A percentile compares a stretch with the other conserved stretches of the same genome.
Evolutionary conservation across 116 monocot species (phyloP).

Genomic region (Posidonia oceanica): DNA sequence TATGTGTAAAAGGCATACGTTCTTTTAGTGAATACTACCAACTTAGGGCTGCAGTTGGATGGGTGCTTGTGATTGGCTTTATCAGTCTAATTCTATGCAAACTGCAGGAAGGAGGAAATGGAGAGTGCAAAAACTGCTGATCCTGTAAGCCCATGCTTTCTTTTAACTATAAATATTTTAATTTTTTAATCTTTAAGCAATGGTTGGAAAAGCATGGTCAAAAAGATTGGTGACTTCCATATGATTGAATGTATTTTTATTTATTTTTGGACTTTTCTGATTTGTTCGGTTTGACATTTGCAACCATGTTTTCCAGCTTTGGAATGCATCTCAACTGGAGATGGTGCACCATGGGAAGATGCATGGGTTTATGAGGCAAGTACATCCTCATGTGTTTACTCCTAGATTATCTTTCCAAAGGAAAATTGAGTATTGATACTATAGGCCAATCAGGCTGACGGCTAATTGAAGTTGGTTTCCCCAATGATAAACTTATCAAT

Average conservation of each 20-base stretch:
- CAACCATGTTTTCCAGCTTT: slow-evolving; percentile 46
- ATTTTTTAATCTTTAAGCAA: not conserved
- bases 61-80: not conserved
- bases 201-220: no score
- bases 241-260: not conserved
- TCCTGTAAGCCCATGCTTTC: slow-evolving; percentile 30
- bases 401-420: no score
- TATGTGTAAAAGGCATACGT: not conserved
- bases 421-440: no score
- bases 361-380: slow-evolving; percentile 98
- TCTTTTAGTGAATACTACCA: no score
- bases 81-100: not conserved
- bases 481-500: no score
- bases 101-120: slow-evolving; percentile 72
- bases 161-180: not conserved
- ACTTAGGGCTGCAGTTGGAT: not conserved
- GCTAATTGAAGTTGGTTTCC: no score
- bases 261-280: not conserved
- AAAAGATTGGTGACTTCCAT: not conserved
- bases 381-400: not conserved
- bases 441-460: no score
- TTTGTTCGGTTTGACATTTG: not conserved
- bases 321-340: slow-evolving; percentile 98
- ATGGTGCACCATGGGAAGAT: slow-evolving; percentile 95
- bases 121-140: slow-evolving; percentile 85